Conservation (phyloP, 495 filamentous ascomycete species). For the Penicillium goetzii region DNA sequence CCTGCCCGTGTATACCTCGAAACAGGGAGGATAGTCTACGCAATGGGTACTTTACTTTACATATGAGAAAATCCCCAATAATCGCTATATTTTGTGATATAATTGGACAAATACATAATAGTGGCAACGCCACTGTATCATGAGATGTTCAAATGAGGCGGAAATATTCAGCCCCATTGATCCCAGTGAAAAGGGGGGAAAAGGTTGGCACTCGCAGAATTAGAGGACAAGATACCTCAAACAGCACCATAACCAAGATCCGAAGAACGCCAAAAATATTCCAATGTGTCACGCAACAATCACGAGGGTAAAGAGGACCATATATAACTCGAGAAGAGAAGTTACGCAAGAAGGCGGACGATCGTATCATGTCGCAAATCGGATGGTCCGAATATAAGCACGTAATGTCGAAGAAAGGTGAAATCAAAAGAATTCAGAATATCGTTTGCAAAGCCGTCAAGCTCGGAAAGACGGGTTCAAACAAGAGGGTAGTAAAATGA, state of each 20-base stretch:
- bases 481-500: constrained; percentile 27
- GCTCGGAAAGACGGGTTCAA: constrained; percentile 10
- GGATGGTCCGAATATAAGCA: constrained; percentile 8
- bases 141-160: constrained; percentile 17
- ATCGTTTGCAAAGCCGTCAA: constrained; percentile 12
- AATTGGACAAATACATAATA: not conserved
- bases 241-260: constrained; percentile 13
- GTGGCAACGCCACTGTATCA: not conserved
- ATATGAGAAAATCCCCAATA: not conserved
- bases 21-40: not conserved
- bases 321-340: constrained; percentile 25
- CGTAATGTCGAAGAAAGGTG: constrained; percentile 4
- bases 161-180: not conserved
- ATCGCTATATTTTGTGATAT: constrained; percentile 14
- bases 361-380: constrained; percentile 22
- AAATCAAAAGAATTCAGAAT: constrained; percentile 7
- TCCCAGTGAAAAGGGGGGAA: not conserved
- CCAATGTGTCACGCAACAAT: constrained; percentile 13
- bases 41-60: not conserved
- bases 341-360: constrained; percentile 9
- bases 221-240: constrained; percentile 16
- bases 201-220: constrained; percentile 7
- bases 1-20: not conserved
- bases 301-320: constrained; percentile 12
- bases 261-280: constrained; percentile 26